phyloP scores from a whole-genome alignment of 2,329 filamentous ascomycete species.

The Leptographium flavum region DNA sequence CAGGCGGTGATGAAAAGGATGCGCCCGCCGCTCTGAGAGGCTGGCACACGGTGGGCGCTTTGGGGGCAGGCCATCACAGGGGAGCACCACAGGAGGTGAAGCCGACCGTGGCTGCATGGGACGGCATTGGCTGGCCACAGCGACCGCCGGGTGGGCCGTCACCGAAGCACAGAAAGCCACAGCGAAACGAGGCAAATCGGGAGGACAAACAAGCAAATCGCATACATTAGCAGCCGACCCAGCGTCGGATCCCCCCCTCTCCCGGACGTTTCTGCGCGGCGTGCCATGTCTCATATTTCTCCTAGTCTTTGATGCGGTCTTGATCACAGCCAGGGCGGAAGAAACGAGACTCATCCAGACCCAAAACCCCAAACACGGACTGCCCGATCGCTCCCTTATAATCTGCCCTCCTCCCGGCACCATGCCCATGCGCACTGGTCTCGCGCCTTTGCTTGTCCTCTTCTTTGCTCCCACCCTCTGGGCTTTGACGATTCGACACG shows the following conservation, averaged over 20 bases:
- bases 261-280: constrained; percentile 3
- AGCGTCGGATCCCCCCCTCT: not conserved
- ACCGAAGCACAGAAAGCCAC: not conserved
- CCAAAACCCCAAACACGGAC: too few species aligned
- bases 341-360: too few species aligned
- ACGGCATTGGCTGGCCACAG: not conserved
- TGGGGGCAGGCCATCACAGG: not conserved
- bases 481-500: constrained; percentile 7
- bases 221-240: too few species aligned
- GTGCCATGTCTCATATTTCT: constrained; percentile 10
- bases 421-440: constrained; percentile 20
- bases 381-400: not conserved
- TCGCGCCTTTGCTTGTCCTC: constrained; percentile 11
- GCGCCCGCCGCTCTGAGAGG: not conserved
- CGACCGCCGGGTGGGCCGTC: too few species aligned
- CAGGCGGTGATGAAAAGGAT: constrained; percentile 8
- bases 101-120: not conserved
- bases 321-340: too few species aligned
- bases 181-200: not conserved
- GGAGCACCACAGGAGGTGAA: not conserved
- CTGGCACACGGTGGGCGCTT: not conserved
- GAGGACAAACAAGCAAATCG: too few species aligned
- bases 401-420: constrained; percentile 14
- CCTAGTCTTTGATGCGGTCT: too few species aligned
- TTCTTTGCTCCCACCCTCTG: too few species aligned